Conservation (phyloP, 306 rosid species). For the Dalbergia cochinchinensis region DNA sequence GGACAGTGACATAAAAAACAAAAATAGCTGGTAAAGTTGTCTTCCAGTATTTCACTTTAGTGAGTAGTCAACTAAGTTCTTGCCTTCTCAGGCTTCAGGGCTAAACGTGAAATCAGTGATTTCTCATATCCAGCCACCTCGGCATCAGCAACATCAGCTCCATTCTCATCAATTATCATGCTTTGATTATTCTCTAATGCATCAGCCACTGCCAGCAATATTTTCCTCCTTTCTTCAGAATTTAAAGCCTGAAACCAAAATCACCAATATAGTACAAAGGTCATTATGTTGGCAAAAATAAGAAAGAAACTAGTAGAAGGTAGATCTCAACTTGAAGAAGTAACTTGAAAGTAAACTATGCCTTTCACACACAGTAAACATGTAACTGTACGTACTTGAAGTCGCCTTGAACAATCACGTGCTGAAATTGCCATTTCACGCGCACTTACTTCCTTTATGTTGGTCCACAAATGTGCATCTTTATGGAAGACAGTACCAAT, state of each 20-base stretch:
- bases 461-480: conserved; percentile 85
- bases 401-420: conserved; percentile 68
- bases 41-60: conserved; percentile 34
- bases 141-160: conserved; percentile 75
- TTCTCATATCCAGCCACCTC: conserved; percentile 70
- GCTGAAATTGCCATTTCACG: conserved; percentile 88
- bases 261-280: conserved; percentile 2
- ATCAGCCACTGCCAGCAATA: conserved; percentile 76
- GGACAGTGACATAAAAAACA: conserved; percentile 20
- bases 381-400: conserved; percentile 58
- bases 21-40: neutral
- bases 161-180: conserved; percentile 65
- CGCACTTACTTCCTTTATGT: conserved; percentile 68
- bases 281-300: neutral
- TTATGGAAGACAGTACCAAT: conserved; percentile 87
- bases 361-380: conserved; percentile 5
- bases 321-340: conserved; percentile 18
- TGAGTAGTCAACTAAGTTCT: conserved; percentile 31
- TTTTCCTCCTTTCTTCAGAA: conserved; percentile 70
- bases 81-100: conserved; percentile 83
- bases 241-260: conserved; percentile 57
- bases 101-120: conserved; percentile 78
- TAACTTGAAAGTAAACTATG: conserved; percentile 1
- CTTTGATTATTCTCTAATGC: conserved; percentile 73
- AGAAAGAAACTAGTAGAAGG: neutral